These are phyloP conservation scores for Amaranthus cruentus DNA, from an alignment of 148 eudicot species.

Conservation along the genomic window DNA sequence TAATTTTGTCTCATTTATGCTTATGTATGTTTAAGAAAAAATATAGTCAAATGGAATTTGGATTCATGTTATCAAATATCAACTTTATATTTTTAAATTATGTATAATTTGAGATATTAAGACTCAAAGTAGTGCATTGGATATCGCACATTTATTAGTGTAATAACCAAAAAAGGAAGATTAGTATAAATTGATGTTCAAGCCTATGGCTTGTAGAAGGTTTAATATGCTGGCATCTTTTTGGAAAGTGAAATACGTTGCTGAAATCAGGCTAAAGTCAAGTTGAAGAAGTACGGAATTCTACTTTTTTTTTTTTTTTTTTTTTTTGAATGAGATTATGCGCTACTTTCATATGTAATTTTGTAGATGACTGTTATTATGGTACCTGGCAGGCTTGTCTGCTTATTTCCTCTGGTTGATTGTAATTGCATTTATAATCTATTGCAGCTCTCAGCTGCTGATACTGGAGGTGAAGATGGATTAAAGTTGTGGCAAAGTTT, in stretches of 20 bases:
- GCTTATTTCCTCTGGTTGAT: not conserved
- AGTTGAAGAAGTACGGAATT: not conserved
- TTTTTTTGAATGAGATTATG: not conserved
- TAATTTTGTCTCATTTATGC: too few species aligned
- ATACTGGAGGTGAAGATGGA: constrained; percentile 74
- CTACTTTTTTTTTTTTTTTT: too few species aligned
- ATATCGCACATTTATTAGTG: too few species aligned
- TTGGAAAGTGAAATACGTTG: not conserved
- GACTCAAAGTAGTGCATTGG: too few species aligned
- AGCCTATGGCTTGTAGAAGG: too few species aligned
- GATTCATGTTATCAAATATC: too few species aligned
- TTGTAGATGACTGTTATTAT: not conserved
- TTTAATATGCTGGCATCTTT: not conserved
- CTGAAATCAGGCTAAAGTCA: not conserved
- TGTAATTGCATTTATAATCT: constrained; percentile 5
- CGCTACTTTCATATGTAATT: not conserved
- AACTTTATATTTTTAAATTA: too few species aligned
- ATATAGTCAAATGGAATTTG: too few species aligned
- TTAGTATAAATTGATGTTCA: not conserved
- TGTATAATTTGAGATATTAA: too few species aligned
- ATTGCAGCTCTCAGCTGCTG: constrained; percentile 57
- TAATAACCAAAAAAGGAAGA: too few species aligned
- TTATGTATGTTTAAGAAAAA: too few species aligned
- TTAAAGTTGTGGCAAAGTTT: constrained; percentile 95
- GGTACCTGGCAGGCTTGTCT: not conserved